phyloP scores from a whole-genome alignment of 108 stramenopile species.

The Stephanodiscus minutulus region DNA sequence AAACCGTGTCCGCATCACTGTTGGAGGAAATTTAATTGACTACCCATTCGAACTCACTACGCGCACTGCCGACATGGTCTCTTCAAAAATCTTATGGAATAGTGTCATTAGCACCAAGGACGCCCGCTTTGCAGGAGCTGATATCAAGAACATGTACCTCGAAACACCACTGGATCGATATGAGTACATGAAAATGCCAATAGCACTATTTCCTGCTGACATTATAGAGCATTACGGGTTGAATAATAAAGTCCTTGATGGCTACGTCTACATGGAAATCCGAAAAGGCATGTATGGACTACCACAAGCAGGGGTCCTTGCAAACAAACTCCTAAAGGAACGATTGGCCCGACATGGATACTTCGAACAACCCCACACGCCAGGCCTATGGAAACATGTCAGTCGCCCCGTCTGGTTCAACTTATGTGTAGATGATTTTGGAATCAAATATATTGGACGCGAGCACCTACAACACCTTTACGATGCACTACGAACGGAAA shows the following conservation, averaged over 20 bases:
- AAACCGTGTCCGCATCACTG: no score
- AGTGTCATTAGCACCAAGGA: neutral
- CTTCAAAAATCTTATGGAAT: neutral
- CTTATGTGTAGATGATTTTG: slow-evolving; percentile 12
- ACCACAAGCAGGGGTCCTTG: slow-evolving; percentile 17
- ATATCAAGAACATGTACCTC: slow-evolving; percentile 50
- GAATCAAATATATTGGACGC: slow-evolving; percentile 23
- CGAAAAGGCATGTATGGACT: slow-evolving; percentile 21
- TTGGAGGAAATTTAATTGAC: neutral
- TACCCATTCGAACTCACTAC: slow-evolving; percentile 10
- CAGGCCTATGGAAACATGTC: slow-evolving; percentile 6
- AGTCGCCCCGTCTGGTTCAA: slow-evolving; percentile 12
- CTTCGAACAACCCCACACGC: slow-evolving; percentile 14
- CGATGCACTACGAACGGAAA: neutral
- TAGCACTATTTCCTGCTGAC: slow-evolving; percentile 4
- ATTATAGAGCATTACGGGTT: slow-evolving; percentile 17
- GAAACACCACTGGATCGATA: slow-evolving; percentile 25
- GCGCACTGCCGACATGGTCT: neutral
- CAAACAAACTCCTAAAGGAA: slow-evolving; percentile 19
- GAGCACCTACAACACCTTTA: slow-evolving; percentile 14
- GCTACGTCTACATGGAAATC: slow-evolving; percentile 16
- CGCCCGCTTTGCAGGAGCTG: neutral
- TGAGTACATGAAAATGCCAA: slow-evolving; percentile 49
- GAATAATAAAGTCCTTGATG: neutral
- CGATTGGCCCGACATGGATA: slow-evolving; percentile 11